Evolutionary conservation across 345 rosid genomes (phyloP), one percentile per base, ranked within the genome.

Genomic region (Turnera subulata): DNA sequence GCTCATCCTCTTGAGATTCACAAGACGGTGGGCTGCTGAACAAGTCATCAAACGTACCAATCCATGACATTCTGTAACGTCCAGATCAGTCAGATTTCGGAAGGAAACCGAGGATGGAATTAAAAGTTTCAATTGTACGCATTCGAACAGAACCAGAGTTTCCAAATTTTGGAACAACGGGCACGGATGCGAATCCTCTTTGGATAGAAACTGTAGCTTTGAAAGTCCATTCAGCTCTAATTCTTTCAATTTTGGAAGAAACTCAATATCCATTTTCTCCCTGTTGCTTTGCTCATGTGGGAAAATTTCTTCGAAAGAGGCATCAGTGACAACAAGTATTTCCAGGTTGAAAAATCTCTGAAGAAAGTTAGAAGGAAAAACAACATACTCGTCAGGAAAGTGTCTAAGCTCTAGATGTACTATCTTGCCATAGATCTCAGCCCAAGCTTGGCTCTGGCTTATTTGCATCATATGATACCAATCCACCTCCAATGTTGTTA

Each of bases 401-500:
- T 8, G 6, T 1, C 1, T 33, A 6, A 63, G 35, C 24, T 44
- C 46, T 33, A 63, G 24, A 24, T 1, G 22, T 25, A 32, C 16
- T n/a, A 63, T 15, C 19, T 20, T 43, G 42, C 16, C 16, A 19
- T 18, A 32, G 44, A 11, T 40, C 32, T 43, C 32, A 2, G 15
- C 23, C 19, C 6, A 32, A 42, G 17, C 12, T 0, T 50, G 18
- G 15, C 26, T 18, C 24, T 1, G 17, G 12, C 16, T 22, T 16
- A 25, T 11, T 0, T 18, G 32, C 17, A 19, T 35, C 18, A 40
- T 13, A 1, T 42, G 35, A 26, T 43, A 13, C 57, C 65, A 52
- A 18, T 52, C 65, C 13, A 62, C 21, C 32, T 39, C 43, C 21
- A 62, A 12, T 3, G 19, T 33, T 29, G 48, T 44, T 18, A 62